These are phyloP conservation scores for Rhynchosporium graminicola DNA, from an alignment of 2,329 filamentous ascomycete species.

Conservation along the genomic window DNA sequence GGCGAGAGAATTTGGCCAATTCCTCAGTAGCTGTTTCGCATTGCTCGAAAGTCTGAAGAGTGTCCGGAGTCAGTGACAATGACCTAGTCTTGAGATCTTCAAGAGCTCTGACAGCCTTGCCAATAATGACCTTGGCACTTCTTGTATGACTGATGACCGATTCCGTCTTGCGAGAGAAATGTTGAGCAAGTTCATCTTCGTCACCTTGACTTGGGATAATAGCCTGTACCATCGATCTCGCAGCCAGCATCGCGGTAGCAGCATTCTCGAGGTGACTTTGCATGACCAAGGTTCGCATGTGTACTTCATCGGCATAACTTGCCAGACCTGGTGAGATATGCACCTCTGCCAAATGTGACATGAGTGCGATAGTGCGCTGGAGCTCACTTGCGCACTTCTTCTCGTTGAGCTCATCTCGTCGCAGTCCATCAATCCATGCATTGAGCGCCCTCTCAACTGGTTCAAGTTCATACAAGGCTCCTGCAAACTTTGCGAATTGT, in stretches of 20 bases:
- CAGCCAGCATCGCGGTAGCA: constrained; percentile 64
- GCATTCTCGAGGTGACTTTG: constrained; percentile 82
- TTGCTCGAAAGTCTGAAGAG: constrained; percentile 67
- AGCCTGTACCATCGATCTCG: constrained; percentile 66
- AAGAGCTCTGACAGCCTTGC: constrained; percentile 75
- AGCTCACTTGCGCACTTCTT: constrained; percentile 79
- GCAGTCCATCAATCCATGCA: constrained; percentile 80
- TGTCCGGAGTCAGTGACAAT: constrained; percentile 70
- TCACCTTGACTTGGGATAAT: constrained; percentile 58
- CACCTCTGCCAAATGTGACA: constrained; percentile 82
- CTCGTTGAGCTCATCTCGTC: constrained; percentile 83
- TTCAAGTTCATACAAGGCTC: constrained; percentile 82
- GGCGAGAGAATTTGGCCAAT: constrained; percentile 65
- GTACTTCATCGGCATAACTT: constrained; percentile 74
- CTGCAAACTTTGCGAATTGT: constrained; percentile 76
- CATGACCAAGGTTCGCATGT: constrained; percentile 74
- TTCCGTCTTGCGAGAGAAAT: constrained; percentile 72
- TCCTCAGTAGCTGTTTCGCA: constrained; percentile 65
- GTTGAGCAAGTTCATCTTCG: constrained; percentile 66
- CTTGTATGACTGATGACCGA: constrained; percentile 72
- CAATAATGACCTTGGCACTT: constrained; percentile 79
- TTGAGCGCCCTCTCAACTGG: constrained; percentile 89
- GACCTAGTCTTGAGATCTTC: constrained; percentile 77
- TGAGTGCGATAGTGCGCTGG: constrained; percentile 79
- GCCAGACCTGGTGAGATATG: constrained; percentile 71